Conservation (phyloP, 2,329 filamentous ascomycete genomes). For the Laburnicola sp. region DNA sequence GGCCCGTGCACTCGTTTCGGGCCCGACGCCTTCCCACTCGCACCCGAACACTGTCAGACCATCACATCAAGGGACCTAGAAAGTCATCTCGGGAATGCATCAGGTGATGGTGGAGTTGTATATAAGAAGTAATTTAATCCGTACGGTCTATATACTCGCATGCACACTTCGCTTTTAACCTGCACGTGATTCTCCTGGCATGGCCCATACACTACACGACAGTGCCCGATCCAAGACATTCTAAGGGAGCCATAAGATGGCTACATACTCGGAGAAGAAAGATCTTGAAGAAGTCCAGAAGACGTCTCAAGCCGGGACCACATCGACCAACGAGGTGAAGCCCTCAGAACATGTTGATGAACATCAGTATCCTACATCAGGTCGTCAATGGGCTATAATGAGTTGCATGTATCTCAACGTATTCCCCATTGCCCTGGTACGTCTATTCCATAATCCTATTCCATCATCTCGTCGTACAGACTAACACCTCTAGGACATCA, state of each 20-base stretch:
- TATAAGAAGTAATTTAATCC: not conserved
- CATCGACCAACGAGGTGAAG: not conserved
- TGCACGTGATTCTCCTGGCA: too few species aligned
- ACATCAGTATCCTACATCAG: conserved; percentile 3
- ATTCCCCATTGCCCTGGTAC: conserved; percentile 11
- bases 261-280: not conserved
- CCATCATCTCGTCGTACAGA: too few species aligned
- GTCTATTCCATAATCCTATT: not conserved
- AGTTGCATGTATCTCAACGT: conserved; percentile 7
- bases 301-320: not conserved
- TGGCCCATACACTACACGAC: too few species aligned
- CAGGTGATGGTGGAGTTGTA: not conserved
- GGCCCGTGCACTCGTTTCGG: conserved; percentile 7
- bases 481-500: conserved; percentile 10
- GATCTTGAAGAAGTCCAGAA: not conserved
- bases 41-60: not conserved
- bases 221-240: not conserved
- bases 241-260: not conserved
- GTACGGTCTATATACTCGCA: too few species aligned
- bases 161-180: too few species aligned
- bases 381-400: conserved; percentile 9
- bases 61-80: not conserved
- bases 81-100: not conserved
- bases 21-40: conserved; percentile 6
- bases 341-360: not conserved